Evolutionary conservation across 345 rosid species (phyloP), one percentile per base, ranked within the genome.

Genomic region (Melastoma malabathricum): DNA sequence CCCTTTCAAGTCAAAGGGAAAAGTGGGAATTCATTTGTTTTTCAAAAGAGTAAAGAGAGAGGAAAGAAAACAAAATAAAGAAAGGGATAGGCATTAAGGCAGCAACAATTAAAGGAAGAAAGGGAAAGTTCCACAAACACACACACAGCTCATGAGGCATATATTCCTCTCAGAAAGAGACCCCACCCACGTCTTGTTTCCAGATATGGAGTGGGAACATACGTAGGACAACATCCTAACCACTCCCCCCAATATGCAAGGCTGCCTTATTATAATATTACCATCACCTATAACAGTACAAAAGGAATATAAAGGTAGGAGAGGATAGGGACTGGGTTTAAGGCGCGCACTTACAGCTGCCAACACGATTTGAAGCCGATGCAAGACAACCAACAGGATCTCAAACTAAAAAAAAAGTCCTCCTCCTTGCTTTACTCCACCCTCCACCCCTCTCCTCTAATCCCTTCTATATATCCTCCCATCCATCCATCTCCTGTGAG

Each of bases 1-100:
- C 47, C 50, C 64, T 60, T 60, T 48, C 59, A 61, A 61, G 59
- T 61, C 59, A 58, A 58, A 58, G 54, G 51, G 44, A 39, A 61
- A 53, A 53, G 52, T 34, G 41, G 41, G 41, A 34, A 34, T 34
- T 34, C 41, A 34, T 34, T 34, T 34, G 41, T 34, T 34, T 34
- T 34, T 34, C 41, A 6, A 34, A 34, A 34, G 41, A 8, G 41
- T 22, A 41, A 48, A 48, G 41, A 12, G 41, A 7, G 38, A 29
- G 38, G 38, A 10, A 6, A 29, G 34, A 46, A 47, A 31, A 27
- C 23, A 46, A 56, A 43, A 22, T 2, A 46, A 46, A 10, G 15
- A 19, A 16, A 13, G 38, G 10, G 15, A n/a, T 12, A 12, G 20
- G 22, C 25, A 22, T 22, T 22, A 22, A 22, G 25, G 25, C 25